Evolutionary conservation across 108 stramenopile genomes (phyloP), one percentile per base, ranked within the genome.

Genomic region (Chaetoceros tenuissimus): DNA sequence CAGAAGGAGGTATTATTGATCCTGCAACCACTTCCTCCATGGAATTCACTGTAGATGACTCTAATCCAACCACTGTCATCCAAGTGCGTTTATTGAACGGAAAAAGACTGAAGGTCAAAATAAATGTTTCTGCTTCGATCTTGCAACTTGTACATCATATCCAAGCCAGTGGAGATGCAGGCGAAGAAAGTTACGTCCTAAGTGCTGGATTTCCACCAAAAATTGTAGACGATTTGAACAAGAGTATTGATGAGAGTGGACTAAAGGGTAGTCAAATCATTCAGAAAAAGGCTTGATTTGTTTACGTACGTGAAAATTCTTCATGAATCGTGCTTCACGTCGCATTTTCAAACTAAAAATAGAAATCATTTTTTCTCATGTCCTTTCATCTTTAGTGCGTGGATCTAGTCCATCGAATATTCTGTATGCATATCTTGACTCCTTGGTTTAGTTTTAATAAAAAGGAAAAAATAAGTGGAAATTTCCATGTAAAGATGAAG

Each of bases 181-280:
- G 51, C 3, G 64, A 47, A 0, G 40, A 47, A 19, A 0, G 34
- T 13, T 92, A 87, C 64, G 80, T 78, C 0, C 50, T 92, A 20
- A 68, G 77, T 17, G 34, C 82, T 1, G 89, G 89, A 8, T 92
- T 80, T 67, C 89, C 89, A 19, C 89, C 89, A 19, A 69, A 62
- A 20, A 69, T 74, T 0, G 52, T 92, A 55, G 60, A 69, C 27
- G 74, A 85, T 69, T 73, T 71, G 48, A 53, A 26, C 8, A 51
- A 40, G 59, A 84, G 77, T 17, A 49, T 92, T 25, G 75, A 85
- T 48, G 80, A 55, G 31, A 84, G 83, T 3, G 89, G 85, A 19
- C 65, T 92, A 64, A 79, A 77, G 60, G 89, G 89, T 0, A 76
- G 82, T 0, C 80, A 79, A 69, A 69, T 92, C 52, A 64, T 28